Conservation (phyloP, 169 alveolate species). For the Cryptosporidium ryanae region DNA sequence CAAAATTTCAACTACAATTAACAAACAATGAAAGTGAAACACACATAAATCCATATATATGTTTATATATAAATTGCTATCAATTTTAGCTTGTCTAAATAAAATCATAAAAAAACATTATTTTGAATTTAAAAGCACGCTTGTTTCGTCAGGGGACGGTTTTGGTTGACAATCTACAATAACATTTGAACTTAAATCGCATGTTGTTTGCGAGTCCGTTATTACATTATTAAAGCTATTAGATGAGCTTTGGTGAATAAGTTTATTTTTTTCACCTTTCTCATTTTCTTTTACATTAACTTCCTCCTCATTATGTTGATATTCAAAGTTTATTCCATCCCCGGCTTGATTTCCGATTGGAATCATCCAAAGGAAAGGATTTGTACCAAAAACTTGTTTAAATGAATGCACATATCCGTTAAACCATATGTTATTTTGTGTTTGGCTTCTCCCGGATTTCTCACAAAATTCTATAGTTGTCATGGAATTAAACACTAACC, state of each 20-base stretch:
- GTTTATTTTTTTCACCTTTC: background rate
- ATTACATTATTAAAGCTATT: too few species aligned
- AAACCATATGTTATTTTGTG: slow-evolving; percentile 77
- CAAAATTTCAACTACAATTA: too few species aligned
- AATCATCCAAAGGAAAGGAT: slow-evolving; percentile 80
- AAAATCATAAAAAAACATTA: background rate
- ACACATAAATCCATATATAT: too few species aligned
- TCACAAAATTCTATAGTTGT: slow-evolving; percentile 91
- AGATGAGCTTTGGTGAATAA: too few species aligned
- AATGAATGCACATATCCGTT: slow-evolving; percentile 76
- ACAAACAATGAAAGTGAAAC: too few species aligned
- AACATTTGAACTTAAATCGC: slow-evolving; percentile 2
- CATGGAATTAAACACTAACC: slow-evolving; percentile 79
- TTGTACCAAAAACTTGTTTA: slow-evolving; percentile 77
- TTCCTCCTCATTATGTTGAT: slow-evolving; percentile 3
- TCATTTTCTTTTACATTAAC: background rate
- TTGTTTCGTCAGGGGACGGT: slow-evolving; percentile 24
- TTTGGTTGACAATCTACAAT: slow-evolving; percentile 47
- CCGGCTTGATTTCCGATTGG: slow-evolving; percentile 80
- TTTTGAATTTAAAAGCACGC: slow-evolving; percentile 31
- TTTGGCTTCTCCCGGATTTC: slow-evolving; percentile 78
- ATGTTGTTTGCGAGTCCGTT: background rate
- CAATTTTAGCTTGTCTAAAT: too few species aligned
- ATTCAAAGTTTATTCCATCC: slow-evolving; percentile 77
- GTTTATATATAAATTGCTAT: too few species aligned